phyloP scores from a whole-genome alignment of 1,139 yeast species.

The Torulaspora pretoriensis region DNA sequence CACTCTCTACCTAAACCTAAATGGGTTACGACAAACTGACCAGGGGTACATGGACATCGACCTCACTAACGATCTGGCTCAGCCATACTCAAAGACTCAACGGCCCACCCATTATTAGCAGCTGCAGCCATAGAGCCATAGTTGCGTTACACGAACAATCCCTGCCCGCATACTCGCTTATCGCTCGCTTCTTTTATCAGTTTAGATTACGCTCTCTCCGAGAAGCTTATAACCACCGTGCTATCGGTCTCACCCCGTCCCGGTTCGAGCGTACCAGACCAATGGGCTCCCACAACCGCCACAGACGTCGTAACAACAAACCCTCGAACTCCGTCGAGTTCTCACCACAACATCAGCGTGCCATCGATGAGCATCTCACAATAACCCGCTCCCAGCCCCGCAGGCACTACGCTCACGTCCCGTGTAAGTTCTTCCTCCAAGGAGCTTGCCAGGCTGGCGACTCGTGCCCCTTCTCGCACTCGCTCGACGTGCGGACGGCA shows the following conservation, averaged over 20 bases:
- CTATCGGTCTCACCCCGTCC: neutral
- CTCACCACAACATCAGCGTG: constrained; percentile 27
- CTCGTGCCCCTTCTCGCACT: constrained; percentile 88
- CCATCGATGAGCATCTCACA: constrained; percentile 28
- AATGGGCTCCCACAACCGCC: constrained; percentile 1
- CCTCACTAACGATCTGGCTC: too few species aligned
- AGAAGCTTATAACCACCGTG: neutral
- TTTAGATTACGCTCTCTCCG: neutral
- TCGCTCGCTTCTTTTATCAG: constrained; percentile 1
- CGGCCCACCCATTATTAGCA: neutral
- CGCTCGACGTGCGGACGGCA: constrained; percentile 41
- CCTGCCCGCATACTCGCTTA: constrained; percentile 1
- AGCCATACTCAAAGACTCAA: too few species aligned
- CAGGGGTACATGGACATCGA: too few species aligned
- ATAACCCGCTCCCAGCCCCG: constrained; percentile 26
- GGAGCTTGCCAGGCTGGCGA: constrained; percentile 94
- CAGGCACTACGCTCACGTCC: constrained; percentile 62
- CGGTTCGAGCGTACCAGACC: neutral
- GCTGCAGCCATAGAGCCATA: constrained; percentile 6
- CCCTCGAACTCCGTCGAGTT: constrained; percentile 11
- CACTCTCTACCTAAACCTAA: too few species aligned
- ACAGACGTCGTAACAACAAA: constrained; percentile 1
- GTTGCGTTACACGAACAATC: neutral
- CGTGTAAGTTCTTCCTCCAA: constrained; percentile 87
- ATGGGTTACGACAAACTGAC: too few species aligned